These are phyloP conservation scores for Rubroboletus pulcherrimus DNA, from an alignment of 768 basidiomycete genomes.

Conservation along the genomic window DNA sequence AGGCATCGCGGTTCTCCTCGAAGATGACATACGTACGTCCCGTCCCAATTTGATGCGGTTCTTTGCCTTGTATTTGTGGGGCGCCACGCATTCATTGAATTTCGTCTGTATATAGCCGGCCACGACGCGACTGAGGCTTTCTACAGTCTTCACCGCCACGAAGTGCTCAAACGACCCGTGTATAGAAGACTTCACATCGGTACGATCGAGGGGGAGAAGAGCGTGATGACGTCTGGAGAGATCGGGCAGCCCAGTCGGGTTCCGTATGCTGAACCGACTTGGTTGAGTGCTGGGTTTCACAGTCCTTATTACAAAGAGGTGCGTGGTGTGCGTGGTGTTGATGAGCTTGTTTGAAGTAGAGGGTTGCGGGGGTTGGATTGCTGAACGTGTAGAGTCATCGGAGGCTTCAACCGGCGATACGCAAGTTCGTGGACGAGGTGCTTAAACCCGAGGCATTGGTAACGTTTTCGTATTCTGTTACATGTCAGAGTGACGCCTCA, in stretches of 20 bases:
- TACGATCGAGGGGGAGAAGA: constrained; percentile 54
- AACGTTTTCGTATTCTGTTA: constrained; percentile 1
- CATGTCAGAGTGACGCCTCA: neutral
- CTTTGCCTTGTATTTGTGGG: neutral
- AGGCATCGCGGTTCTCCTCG: neutral
- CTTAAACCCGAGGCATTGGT: constrained; percentile 42
- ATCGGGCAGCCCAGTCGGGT: constrained; percentile 59
- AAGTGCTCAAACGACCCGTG: constrained; percentile 58
- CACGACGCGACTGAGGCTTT: constrained; percentile 79
- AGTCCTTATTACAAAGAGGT: constrained; percentile 77
- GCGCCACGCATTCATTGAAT: neutral
- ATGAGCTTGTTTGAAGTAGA: neutral
- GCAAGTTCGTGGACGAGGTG: constrained; percentile 63
- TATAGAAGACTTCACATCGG: constrained; percentile 30
- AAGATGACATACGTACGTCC: neutral
- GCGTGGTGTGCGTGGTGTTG: neutral
- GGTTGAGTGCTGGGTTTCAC: constrained; percentile 62
- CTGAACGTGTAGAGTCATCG: constrained; percentile 34
- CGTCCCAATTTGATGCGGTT: neutral
- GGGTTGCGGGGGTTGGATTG: neutral
- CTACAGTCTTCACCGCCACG: constrained; percentile 72
- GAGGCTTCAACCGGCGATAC: constrained; percentile 16
- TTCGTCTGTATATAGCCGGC: constrained; percentile 62
- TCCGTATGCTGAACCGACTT: constrained; percentile 79
- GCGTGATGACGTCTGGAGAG: constrained; percentile 42